Base-by-base conservation (phyloP, 1,139 yeast genomes). In the Geotrichum histeridarum region DNA sequence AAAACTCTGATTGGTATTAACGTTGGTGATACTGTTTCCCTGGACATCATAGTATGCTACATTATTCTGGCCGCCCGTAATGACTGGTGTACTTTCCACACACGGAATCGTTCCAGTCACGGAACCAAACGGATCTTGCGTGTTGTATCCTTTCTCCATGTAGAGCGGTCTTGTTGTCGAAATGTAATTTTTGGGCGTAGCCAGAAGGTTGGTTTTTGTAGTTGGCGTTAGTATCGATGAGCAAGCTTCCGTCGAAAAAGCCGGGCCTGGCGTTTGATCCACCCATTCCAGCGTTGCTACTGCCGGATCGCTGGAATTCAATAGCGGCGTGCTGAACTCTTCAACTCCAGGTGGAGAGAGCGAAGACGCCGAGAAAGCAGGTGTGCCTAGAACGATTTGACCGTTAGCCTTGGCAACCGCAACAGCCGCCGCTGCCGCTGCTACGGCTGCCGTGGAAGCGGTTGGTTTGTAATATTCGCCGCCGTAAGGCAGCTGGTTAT, bases 11-110 rank as follows among this genome's bases (percentile, higher is more conserved):
- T 14, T 11, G 41, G 41, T 14, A 43, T 27, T 35, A 50, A 35
- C 18, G 50, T 15, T 33, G 50, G 14, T 41, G 50, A 17, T 17
- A 42, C 41, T 42, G 36, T 42, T 43, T 30, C 22, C n/a, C 36
- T n/a, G 53, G 46, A 31, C 12, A 22, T 22, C 12, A 22, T 22
- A 22, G 27, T 22, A 22, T 22, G 27, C 3, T 22, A 22, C 27
- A 22, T 22, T 22, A 22, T 22, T 22, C 27, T 22, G 27, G 27
- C 27, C 27, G 27, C 27, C 27, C 27, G 27, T 22, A 22, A 22
- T 22, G 27, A 22, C 27, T 5, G 27, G 27, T 22, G 5, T 22
- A 22, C 27, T 22, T 22, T 22, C 27, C 27, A 22, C 27, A 3
- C 27, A 22, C 27, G 27, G 27, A 22, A 22, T 22, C 5, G 27